Evolutionary conservation across 2,329 filamentous ascomycete genomes (phyloP).

Genomic region (Fusarium verrucosum): DNA sequence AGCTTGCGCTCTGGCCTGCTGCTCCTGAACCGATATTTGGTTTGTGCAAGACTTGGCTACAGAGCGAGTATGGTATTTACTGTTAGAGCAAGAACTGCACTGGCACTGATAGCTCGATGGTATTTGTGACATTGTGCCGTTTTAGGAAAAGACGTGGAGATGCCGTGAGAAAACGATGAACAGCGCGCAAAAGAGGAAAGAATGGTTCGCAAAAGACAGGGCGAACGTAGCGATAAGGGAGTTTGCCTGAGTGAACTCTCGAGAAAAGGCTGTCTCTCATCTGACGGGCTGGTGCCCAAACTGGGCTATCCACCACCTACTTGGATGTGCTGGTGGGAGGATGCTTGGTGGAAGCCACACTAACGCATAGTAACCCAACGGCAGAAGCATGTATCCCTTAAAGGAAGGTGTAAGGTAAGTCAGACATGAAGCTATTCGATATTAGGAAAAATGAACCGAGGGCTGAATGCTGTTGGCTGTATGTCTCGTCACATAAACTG

Average conservation of each 20-base stretch:
- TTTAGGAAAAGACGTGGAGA: not conserved
- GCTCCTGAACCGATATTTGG: not conserved
- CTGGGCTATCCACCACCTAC: no score
- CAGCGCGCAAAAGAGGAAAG: not conserved
- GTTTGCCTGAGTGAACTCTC: not conserved
- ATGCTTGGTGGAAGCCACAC: not conserved
- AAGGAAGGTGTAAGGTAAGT: not conserved
- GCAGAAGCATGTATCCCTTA: not conserved
- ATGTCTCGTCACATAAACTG: not conserved
- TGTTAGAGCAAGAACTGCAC: not conserved
- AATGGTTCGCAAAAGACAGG: not conserved
- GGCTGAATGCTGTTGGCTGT: not conserved
- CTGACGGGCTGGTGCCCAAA: not conserved
- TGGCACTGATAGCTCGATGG: not conserved
- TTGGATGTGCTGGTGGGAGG: not conserved
- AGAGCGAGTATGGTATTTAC: constrained; percentile 1
- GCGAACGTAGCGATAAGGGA: not conserved
- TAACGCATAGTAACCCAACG: not conserved
- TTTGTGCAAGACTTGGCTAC: not conserved
- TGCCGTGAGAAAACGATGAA: not conserved
- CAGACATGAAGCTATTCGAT: not conserved
- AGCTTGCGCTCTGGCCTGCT: not conserved
- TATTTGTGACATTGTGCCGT: not conserved
- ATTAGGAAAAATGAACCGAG: not conserved
- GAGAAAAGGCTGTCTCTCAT: not conserved